Evolutionary conservation across 2,329 filamentous ascomycete genomes (phyloP).

Genomic region (Cucurbitaria berberidis): DNA sequence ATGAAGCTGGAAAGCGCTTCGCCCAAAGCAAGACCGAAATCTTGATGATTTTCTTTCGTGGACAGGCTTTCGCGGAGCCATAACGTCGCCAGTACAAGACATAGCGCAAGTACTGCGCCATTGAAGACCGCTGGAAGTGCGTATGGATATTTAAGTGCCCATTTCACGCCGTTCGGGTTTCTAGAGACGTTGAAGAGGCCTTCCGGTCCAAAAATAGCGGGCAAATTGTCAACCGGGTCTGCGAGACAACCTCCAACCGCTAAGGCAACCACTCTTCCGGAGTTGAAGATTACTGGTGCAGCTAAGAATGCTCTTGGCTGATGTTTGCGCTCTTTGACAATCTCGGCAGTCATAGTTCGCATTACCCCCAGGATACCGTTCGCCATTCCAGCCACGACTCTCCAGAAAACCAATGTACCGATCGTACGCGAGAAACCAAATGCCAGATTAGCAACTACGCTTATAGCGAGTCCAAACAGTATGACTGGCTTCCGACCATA

Average conservation of each 20-base stretch:
- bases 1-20: slow-evolving; percentile 39
- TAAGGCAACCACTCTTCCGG: slow-evolving; percentile 52
- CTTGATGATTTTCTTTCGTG: slow-evolving; percentile 37
- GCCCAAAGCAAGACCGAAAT: slow-evolving; percentile 46
- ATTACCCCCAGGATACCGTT: slow-evolving; percentile 77
- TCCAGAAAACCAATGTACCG: slow-evolving; percentile 66
- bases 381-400: slow-evolving; percentile 68
- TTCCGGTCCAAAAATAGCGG: slow-evolving; percentile 67
- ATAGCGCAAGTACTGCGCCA: slow-evolving; percentile 62
- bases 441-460: slow-evolving; percentile 66
- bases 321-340: slow-evolving; percentile 69
- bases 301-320: slow-evolving; percentile 61
- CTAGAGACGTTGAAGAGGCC: slow-evolving; percentile 64
- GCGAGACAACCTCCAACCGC: slow-evolving; percentile 67
- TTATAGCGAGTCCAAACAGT: slow-evolving; percentile 74
- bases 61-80: slow-evolving; percentile 65
- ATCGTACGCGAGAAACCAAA: slow-evolving; percentile 72
- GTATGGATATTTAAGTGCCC: slow-evolving; percentile 70
- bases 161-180: slow-evolving; percentile 64
- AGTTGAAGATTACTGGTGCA: slow-evolving; percentile 70
- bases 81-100: slow-evolving; percentile 63
- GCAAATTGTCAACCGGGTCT: slow-evolving; percentile 67
- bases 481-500: slow-evolving; percentile 77
- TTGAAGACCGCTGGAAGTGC: slow-evolving; percentile 71
- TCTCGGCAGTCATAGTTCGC: slow-evolving; percentile 75